Base-by-base conservation (phyloP, 1,284 basidiomycete genomes). In the Sporisorium scitamineum region DNA sequence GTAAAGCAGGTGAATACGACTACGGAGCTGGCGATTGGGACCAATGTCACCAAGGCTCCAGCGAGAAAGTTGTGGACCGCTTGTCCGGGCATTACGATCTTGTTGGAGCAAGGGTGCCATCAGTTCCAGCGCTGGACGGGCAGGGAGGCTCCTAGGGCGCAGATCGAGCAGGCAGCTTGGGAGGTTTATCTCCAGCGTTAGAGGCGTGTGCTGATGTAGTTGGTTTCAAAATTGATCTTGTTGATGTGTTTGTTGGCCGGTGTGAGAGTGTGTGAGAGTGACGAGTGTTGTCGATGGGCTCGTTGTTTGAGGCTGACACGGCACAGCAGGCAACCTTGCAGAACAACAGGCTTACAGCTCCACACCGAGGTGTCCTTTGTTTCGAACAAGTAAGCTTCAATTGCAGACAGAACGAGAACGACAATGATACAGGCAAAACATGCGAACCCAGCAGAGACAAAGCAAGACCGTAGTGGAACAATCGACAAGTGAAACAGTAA, bases 101-200 rank as follows among this genome's bases (percentile, higher is more conserved):
- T 85, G 31, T 56, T 85, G 29, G 82, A 81, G 60, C 84, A 85
- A 61, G 84, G 80, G 0, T 85, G 76, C 50, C 76, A 76, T 55
- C 84, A 85, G 59, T 85, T 85, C 57, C 45, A 56, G 37, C 54
- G 69, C n/a, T 85, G 84, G 84, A 84, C 83, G 29, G 76, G 75
- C 9, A 52, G 71, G 7, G 73, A 77, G 45, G 73, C 81, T 32
- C 84, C 84, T 5, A 53, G 76, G 22, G 70, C 47, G 14, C 61
- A 56, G 39, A 75, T 83, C 7, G 82, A 80, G 54, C 34, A 48
- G 34, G 70, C 56, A 11, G 77, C 75, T 52, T 83, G 79, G 81
- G 47, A 62, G 39, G 52, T 50, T 48, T 84, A 84, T 61, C 59
- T 70, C 11, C 47, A 63, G 61, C 68, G 68, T 18, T 70, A 9